Base-by-base conservation (phyloP, 2,329 filamentous ascomycete species). In the Lachnellula arida region DNA sequence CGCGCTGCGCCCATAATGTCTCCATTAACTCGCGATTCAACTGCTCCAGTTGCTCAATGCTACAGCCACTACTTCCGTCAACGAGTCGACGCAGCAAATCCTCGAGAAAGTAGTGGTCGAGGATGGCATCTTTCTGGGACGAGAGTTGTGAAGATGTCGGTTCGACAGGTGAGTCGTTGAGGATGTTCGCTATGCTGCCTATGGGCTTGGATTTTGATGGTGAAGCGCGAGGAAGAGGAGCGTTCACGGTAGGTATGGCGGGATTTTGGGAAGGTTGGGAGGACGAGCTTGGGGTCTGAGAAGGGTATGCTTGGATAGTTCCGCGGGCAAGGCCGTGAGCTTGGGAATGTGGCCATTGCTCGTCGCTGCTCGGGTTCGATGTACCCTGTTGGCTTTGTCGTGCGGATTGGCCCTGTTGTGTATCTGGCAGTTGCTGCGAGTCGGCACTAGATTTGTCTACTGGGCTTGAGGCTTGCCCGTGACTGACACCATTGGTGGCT, bases 21-120 rank as follows among this genome's bases (percentile, higher is more conserved):
- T 93, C 88, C 93, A 97, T 97, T 60, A 97, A 76, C 63, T 87
- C 85, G 7, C 91, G 87, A 70, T 92, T 92, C 70, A 97, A 86
- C 72, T 97, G 93, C 76, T 97, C 93, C 19, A 99, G 76, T 71
- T 99, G 93, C 74, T 99, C 94, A 51, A 99, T 89, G 0, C 87
- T 65, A 34, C 63, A 69, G 2, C 68, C 68, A 32, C 64, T 68
- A 19, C 64, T 65, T 23, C 64, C 61, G 23, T 63, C 59, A 1
- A 65, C 63, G 1, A 71, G 56, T 17, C 55, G 54, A 12, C 43
- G 53, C 1, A 67, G 50, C 11, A 70, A 25, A 25, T 63, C 56
- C 1, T 63, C 57, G 11, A 66, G 46, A 43, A 66, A 70, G 14
- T 37, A 67, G 12, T 80, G 76, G 32, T 78, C 70, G 3, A 79